Evolutionary conservation across 176 grass and related monocot species (phyloP), one percentile per base, ranked within the genome.

Genomic region (Juncus inflexus): DNA sequence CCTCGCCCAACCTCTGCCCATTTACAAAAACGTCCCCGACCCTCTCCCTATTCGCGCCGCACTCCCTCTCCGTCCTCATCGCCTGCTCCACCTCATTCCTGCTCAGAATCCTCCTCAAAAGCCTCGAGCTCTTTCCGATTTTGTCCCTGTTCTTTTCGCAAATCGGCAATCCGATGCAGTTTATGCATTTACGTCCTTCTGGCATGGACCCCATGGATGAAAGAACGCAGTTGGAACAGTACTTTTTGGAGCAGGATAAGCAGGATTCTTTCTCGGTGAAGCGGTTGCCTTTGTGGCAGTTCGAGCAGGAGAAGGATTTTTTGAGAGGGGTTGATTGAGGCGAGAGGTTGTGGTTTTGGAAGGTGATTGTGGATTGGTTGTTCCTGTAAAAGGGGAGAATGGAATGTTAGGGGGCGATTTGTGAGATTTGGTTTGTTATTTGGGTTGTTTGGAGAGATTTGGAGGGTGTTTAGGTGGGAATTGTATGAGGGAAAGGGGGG

Each of bases 191-290:
- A 59, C 95, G 77, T 0, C 95, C 89, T 76, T 99, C 85, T 1
- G 83, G 95, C 95, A 99, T 99, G 71, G 95, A 99, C 6, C 95
- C 85, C 95, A 99, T 99, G 49, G 73, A 82, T n/a, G 75, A 64
- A 62, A 99, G 72, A 10, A 99, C 60, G 45, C 95, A 99, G 1
- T 61, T 75, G 1, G 57, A 15, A 38, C 95, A 99, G 73, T 94
- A 99, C 15, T 83, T 80, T n/a, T 85, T 88, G 2, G 76, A 85
- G 61, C 95, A 99, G 43, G 76, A 80, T 37, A 99, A 77, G 63
- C 95, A 99, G 0, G 83, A 47, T 13, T 90, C 95, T 73, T 80
- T 99, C 40, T 76, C 76, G 4, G 83, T 74, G 75, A 99, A 90
- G 45, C 89, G 80, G 11, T 76, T 84, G 0, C 83, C 80, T 56